Percentiles rank a stretch among this genome's conserved stretches.
phyloP scores from a whole-genome alignment of 371 early-diverging fungal species.

The Cokeromyces recurvatus region DNA sequence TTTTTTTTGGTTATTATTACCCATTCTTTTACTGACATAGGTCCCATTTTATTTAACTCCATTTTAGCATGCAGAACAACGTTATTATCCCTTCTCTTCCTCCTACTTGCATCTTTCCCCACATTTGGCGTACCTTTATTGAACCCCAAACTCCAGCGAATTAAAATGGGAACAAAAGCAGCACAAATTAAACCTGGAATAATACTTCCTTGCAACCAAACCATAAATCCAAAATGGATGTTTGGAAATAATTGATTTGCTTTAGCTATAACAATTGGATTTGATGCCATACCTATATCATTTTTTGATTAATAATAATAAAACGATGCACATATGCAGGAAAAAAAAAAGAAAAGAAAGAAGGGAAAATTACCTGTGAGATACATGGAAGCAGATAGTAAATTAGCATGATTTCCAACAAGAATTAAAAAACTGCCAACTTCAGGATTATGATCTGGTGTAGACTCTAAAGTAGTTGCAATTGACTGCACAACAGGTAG shows the following conservation, averaged over 20 bases:
- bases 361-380: slow-evolving; percentile 41
- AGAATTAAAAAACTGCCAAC: slow-evolving; percentile 52
- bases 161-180: slow-evolving; percentile 35
- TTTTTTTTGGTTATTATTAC: too few relatives aligned
- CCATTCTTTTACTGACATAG: slow-evolving; percentile 20
- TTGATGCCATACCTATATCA: slow-evolving; percentile 66
- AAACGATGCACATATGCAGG: background rate
- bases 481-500: slow-evolving; percentile 65
- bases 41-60: slow-evolving; percentile 20
- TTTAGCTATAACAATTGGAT: slow-evolving; percentile 58
- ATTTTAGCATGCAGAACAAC: slow-evolving; percentile 18
- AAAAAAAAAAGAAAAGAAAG: background rate
- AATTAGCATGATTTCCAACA: slow-evolving; percentile 56
- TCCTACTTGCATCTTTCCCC: slow-evolving; percentile 13
- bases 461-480: slow-evolving; percentile 46
- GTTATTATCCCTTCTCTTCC: slow-evolving; percentile 14
- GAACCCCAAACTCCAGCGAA: slow-evolving; percentile 25
- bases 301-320: too few relatives aligned
- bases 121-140: slow-evolving; percentile 12
- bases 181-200: slow-evolving; percentile 45
- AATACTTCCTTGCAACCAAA: slow-evolving; percentile 55
- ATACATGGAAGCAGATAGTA: slow-evolving; percentile 62
- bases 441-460: slow-evolving; percentile 25
- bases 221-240: slow-evolving; percentile 52
- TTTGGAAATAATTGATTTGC: slow-evolving; percentile 46